Conservation (phyloP, 2,329 filamentous ascomycete genomes). For the Colletotrichum brevisporum region DNA sequence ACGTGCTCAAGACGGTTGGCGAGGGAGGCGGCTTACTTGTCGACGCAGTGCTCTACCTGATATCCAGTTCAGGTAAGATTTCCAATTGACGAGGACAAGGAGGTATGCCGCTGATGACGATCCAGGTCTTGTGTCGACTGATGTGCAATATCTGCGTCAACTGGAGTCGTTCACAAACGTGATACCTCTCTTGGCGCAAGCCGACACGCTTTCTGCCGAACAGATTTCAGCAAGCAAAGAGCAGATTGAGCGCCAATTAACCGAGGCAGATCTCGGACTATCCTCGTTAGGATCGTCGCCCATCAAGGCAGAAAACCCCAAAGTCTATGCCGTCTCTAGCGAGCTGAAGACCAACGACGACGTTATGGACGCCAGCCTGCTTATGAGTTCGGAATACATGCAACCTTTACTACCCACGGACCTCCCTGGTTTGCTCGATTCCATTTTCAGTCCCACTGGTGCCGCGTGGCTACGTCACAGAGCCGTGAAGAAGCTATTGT, state of each 20-base stretch:
- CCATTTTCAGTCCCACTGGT: slow-evolving; percentile 83
- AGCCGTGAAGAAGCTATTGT: slow-evolving; percentile 84
- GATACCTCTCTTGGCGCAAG: slow-evolving; percentile 83
- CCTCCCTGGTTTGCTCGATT: slow-evolving; percentile 76
- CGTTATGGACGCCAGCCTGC: slow-evolving; percentile 89
- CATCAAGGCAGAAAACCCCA: slow-evolving; percentile 47
- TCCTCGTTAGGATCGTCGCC: slow-evolving; percentile 74
- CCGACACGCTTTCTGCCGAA: slow-evolving; percentile 75
- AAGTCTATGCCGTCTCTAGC: slow-evolving; percentile 84
- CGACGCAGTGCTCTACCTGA: slow-evolving; percentile 87
- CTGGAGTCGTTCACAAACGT: slow-evolving; percentile 85
- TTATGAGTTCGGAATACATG: slow-evolving; percentile 94
- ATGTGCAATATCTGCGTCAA: slow-evolving; percentile 79
- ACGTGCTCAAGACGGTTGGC: slow-evolving; percentile 83
- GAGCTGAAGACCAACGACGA: slow-evolving; percentile 79
- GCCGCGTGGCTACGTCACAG: slow-evolving; percentile 86
- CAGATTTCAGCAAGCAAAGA: slow-evolving; percentile 73
- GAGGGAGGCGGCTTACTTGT: slow-evolving; percentile 87
- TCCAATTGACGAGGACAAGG: slow-evolving; percentile 53
- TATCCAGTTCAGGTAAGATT: slow-evolving; percentile 75
- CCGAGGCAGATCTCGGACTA: slow-evolving; percentile 69
- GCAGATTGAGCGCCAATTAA: slow-evolving; percentile 69
- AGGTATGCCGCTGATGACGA: slow-evolving; percentile 55
- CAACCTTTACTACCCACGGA: slow-evolving; percentile 86
- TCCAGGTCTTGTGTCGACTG: slow-evolving; percentile 51